A percentile compares a stretch with the other conserved stretches of the same genome.
Conservation (phyloP, 2,329 filamentous ascomycete genomes). For the Monosporascus sp. region DNA sequence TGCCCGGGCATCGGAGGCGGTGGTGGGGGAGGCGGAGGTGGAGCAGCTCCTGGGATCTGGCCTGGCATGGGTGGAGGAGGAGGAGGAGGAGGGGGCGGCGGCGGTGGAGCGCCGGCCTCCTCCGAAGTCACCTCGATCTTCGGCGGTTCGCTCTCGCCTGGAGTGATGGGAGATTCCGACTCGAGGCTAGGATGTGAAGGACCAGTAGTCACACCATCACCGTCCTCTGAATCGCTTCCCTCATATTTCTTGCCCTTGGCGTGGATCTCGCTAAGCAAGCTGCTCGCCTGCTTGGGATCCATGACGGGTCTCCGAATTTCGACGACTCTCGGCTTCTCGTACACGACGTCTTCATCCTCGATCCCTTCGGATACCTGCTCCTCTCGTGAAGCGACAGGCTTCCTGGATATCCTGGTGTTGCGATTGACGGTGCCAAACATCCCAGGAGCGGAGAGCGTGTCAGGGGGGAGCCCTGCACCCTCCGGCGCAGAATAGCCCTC, state of each 20-base stretch:
- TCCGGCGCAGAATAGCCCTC: conserved; percentile 55
- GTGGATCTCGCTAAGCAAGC: conserved; percentile 63
- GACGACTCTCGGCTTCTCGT: conserved; percentile 74
- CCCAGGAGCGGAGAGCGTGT: conserved; percentile 33
- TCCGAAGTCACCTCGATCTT: conserved; percentile 52
- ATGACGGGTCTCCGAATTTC: conserved; percentile 68
- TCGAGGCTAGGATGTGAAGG: conserved; percentile 72
- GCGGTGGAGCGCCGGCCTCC: conserved; percentile 29
- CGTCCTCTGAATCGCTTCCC: conserved; percentile 67
- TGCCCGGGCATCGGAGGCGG: conserved; percentile 28
- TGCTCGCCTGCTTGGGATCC: conserved; percentile 61
- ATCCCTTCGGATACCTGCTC: conserved; percentile 28
- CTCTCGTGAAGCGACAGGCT: conserved; percentile 40
- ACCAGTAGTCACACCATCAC: conserved; percentile 66
- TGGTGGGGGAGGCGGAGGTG: conserved; percentile 35
- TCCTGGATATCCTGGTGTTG: conserved; percentile 50
- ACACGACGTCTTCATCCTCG: conserved; percentile 57
- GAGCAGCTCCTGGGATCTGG: conserved; percentile 21
- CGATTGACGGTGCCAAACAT: conserved; percentile 69
- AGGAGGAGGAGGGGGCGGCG: conserved; percentile 34
- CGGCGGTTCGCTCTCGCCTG: conserved; percentile 53
- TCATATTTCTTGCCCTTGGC: conserved; percentile 70
- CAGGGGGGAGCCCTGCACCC: conserved; percentile 45
- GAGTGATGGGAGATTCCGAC: conserved; percentile 62
- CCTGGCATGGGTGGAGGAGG: conserved; percentile 22